Conservation (phyloP, 192 early-diverging fungal genomes). For the Coemansia sp. region DNA sequence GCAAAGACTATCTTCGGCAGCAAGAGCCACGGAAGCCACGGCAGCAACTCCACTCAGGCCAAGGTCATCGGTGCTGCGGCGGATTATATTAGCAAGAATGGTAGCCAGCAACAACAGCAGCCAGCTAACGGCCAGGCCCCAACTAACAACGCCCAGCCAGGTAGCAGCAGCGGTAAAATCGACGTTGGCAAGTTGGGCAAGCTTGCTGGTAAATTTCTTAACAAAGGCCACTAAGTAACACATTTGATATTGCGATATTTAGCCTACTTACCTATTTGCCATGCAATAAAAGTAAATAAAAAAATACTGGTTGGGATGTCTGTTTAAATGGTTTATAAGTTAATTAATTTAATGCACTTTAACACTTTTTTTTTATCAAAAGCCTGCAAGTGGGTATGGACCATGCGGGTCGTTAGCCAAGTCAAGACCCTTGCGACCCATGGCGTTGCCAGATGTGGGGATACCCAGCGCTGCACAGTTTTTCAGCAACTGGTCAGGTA, state of each 20-base stretch:
- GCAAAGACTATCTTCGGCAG: neutral
- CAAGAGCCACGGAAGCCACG: neutral
- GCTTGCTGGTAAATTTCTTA: too few species aligned
- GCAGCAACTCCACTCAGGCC: neutral
- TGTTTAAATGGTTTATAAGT: too few species aligned
- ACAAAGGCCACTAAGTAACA: too few species aligned
- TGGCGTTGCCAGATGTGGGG: conserved; percentile 69
- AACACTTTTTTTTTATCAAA: conserved; percentile 6
- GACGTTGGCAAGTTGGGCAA: too few species aligned
- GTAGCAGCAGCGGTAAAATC: too few species aligned
- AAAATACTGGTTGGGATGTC: neutral
- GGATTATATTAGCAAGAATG: too few species aligned
- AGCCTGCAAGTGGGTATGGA: conserved; percentile 44
- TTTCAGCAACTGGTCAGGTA: conserved; percentile 59
- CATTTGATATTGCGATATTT: too few species aligned
- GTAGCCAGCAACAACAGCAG: neutral
- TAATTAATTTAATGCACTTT: neutral
- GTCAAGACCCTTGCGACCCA: conserved; percentile 70
- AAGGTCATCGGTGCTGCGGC: neutral
- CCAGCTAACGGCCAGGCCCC: neutral
- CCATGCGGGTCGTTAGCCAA: conserved; percentile 60
- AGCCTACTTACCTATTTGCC: too few species aligned
- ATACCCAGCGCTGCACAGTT: conserved; percentile 67
- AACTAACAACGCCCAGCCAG: neutral
- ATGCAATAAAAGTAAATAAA: neutral